Evolutionary conservation across 2,329 filamentous ascomycete species (phyloP).

Genomic region (Fusarium subglutinans): DNA sequence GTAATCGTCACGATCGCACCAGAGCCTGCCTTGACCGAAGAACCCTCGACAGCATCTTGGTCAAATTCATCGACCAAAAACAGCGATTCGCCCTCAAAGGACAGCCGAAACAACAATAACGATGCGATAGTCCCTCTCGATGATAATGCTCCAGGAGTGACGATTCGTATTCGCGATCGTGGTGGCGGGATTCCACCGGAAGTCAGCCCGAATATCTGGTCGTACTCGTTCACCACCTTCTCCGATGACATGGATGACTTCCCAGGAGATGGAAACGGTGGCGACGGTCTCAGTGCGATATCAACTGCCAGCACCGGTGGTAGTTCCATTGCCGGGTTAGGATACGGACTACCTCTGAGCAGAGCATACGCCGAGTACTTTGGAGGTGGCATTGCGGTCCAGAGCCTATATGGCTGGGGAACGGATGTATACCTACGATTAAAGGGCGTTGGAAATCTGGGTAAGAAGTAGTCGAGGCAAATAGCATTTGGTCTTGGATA

Average conservation of each 20-base stretch:
- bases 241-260: conserved; percentile 63
- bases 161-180: conserved; percentile 94
- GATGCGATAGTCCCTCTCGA: conserved; percentile 66
- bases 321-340: conserved; percentile 89
- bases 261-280: conserved; percentile 52
- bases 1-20: conserved; percentile 92
- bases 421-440: conserved; percentile 74
- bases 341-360: conserved; percentile 90
- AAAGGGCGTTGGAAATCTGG: conserved; percentile 68
- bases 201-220: conserved; percentile 89
- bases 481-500: neutral
- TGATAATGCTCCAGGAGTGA: conserved; percentile 82
- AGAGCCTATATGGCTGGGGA: conserved; percentile 95
- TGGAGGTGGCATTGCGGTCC: conserved; percentile 92
- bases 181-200: conserved; percentile 91
- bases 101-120: conserved; percentile 52
- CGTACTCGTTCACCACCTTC: conserved; percentile 97
- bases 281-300: conserved; percentile 75
- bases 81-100: conserved; percentile 9
- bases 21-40: conserved; percentile 57
- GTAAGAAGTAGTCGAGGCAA: conserved; percentile 37
- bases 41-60: conserved; percentile 28
- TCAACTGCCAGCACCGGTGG: conserved; percentile 75
- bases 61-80: conserved; percentile 40
- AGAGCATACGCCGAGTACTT: conserved; percentile 98